Percentiles rank a stretch among this genome's conserved stretches.
phyloP scores from a whole-genome alignment of 768 basidiomycete genomes.

The Tylopilus sp. region DNA sequence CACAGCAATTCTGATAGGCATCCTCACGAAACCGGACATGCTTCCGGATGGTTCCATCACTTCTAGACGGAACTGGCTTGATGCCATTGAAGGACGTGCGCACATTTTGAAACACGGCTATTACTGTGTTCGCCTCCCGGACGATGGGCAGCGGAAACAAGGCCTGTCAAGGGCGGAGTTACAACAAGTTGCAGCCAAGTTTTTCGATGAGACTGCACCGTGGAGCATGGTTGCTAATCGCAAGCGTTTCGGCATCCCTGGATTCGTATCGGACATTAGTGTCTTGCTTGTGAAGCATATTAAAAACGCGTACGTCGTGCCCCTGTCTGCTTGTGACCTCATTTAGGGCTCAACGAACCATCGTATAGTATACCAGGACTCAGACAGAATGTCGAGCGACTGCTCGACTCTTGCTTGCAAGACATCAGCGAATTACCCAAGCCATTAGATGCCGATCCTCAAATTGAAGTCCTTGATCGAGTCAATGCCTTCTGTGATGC shows the following conservation, averaged over 20 bases:
- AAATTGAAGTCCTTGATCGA: slow-evolving; percentile 44
- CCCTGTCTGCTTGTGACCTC: neutral
- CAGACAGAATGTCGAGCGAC: slow-evolving; percentile 34
- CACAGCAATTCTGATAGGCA: slow-evolving; percentile 36
- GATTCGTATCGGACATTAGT: slow-evolving; percentile 52
- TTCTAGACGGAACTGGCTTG: slow-evolving; percentile 43
- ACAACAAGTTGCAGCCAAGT: slow-evolving; percentile 37
- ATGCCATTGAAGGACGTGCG: slow-evolving; percentile 45
- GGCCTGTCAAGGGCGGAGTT: slow-evolving; percentile 35
- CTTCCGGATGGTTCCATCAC: slow-evolving; percentile 43
- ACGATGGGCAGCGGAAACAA: slow-evolving; percentile 49
- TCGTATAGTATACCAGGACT: slow-evolving; percentile 46
- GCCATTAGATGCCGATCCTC: slow-evolving; percentile 35
- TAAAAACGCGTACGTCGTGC: slow-evolving; percentile 43
- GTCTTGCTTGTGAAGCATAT: slow-evolving; percentile 50
- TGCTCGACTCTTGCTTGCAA: slow-evolving; percentile 33
- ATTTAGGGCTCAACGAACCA: neutral
- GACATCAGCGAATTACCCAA: slow-evolving; percentile 42
- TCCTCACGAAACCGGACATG: slow-evolving; percentile 69
- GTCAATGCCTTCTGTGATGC: no score
- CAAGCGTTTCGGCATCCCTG: slow-evolving; percentile 50
- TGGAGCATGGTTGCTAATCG: slow-evolving; percentile 50
- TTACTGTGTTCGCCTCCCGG: slow-evolving; percentile 62
- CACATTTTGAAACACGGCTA: slow-evolving; percentile 55
- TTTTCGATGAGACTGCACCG: slow-evolving; percentile 46